Evolutionary conservation across 805 yeast species (phyloP).

Genomic region (Wickerhamiella spandovensis): DNA sequence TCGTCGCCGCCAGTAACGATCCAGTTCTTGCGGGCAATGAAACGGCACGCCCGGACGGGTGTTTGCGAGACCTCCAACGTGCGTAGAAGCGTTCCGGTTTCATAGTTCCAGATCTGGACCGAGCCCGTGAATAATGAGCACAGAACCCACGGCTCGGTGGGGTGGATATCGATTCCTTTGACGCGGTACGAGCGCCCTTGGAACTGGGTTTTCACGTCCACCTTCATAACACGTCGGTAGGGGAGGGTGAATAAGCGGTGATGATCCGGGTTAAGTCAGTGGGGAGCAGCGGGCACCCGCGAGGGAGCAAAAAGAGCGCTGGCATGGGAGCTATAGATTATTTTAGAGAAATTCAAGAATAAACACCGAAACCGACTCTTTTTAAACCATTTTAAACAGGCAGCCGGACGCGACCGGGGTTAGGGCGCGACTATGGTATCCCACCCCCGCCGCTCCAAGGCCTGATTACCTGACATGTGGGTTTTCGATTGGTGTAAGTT

Average conservation of each 20-base stretch:
- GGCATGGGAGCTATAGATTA: no score
- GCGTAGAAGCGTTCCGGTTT: conserved; percentile 70
- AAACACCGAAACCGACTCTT: no score
- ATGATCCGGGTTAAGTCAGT: no score
- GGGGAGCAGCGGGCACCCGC: no score
- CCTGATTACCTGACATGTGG: conserved; percentile 27
- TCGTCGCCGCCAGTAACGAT: conserved; percentile 93
- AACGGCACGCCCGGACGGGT: conserved; percentile 92
- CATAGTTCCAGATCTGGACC: conserved; percentile 90
- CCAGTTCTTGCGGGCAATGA: conserved; percentile 95
- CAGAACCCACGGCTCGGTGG: conserved; percentile 92
- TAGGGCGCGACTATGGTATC: background rate
- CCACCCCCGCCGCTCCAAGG: background rate
- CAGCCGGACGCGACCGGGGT: no score
- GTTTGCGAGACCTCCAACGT: conserved; percentile 89
- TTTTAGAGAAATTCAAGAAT: no score
- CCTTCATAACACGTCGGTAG: conserved; percentile 28
- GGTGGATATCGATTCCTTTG: conserved; percentile 96
- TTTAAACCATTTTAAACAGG: no score
- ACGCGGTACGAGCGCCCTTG: conserved; percentile 91
- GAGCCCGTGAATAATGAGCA: conserved; percentile 84
- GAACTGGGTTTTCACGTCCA: conserved; percentile 59
- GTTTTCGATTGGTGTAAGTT: conserved; percentile 35
- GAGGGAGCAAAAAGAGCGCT: no score
- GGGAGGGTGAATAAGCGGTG: background rate